phyloP scores from a whole-genome alignment of 345 rosid species.

The Lepidium africanum region DNA sequence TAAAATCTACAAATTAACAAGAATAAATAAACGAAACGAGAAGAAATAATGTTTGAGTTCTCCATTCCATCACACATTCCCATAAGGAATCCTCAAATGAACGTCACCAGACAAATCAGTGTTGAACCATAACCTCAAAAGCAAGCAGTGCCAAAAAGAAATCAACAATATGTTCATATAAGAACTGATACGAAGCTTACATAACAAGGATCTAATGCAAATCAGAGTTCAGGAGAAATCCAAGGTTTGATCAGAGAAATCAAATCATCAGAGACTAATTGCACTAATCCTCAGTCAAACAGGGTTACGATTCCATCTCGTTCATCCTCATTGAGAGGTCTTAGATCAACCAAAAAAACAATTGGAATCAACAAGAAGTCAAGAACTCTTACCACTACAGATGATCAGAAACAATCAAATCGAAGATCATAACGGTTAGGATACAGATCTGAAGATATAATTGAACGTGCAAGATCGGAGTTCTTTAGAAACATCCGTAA shows the following conservation, averaged over 20 bases:
- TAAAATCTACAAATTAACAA: not conserved
- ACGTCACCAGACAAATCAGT: not conserved
- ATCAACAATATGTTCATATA: not conserved
- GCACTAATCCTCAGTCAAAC: not conserved
- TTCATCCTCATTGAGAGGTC: not conserved
- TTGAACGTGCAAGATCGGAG: not conserved
- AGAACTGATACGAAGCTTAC: not conserved
- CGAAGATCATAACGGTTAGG: not conserved
- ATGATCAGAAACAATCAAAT: not conserved
- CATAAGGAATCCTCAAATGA: not conserved
- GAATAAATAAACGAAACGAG: not conserved
- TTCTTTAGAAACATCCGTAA: not conserved
- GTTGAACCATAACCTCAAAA: not conserved
- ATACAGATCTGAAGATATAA: slow-evolving; percentile 19
- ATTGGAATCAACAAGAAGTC: not conserved
- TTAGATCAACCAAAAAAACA: not conserved
- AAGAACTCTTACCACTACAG: not conserved
- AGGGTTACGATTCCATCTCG: not conserved
- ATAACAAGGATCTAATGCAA: not conserved
- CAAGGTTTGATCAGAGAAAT: not conserved
- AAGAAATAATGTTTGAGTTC: not conserved
- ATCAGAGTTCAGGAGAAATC: not conserved
- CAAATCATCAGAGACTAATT: not conserved
- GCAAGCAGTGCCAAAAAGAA: not conserved
- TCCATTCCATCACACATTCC: not conserved